Evolutionary conservation across 176 grass and related monocot genomes (phyloP).

Genomic region (Secale cereale): DNA sequence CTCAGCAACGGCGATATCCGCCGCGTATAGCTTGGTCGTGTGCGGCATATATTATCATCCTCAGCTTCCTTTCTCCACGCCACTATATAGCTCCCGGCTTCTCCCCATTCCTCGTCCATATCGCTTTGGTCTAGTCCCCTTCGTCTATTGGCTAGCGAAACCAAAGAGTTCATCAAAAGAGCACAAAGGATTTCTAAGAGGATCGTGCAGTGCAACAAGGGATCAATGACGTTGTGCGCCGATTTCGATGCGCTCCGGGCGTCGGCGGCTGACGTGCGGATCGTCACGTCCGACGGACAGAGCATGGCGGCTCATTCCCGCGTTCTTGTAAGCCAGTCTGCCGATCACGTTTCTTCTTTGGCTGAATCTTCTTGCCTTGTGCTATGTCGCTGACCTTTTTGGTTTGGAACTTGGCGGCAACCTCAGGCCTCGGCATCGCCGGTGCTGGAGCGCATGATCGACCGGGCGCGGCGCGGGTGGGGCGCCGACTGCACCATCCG

Average conservation of each 20-base stretch:
- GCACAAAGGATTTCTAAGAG: too few relatives aligned
- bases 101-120: background rate
- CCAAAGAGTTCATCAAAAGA: too few relatives aligned
- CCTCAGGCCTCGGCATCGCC: slow-evolving; percentile 59
- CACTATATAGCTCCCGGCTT: slow-evolving; percentile 12
- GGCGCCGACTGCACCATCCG: slow-evolving; percentile 38
- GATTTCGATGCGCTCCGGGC: slow-evolving; percentile 28
- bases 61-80: background rate
- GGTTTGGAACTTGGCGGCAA: background rate
- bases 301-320: slow-evolving; percentile 66
- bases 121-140: background rate
- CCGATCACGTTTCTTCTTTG: background rate
- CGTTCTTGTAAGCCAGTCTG: slow-evolving; percentile 50
- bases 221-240: slow-evolving; percentile 9
- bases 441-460: slow-evolving; percentile 77
- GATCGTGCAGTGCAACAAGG: too few relatives aligned
- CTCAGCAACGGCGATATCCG: background rate
- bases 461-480: slow-evolving; percentile 31
- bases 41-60: background rate
- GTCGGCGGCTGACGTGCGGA: slow-evolving; percentile 48
- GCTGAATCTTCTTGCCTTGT: background rate
- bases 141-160: too few relatives aligned
- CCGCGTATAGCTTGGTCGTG: background rate
- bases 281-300: slow-evolving; percentile 79
- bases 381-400: background rate